Conservation (phyloP, 106 monocot species). For the Dendrobium catenatum region DNA sequence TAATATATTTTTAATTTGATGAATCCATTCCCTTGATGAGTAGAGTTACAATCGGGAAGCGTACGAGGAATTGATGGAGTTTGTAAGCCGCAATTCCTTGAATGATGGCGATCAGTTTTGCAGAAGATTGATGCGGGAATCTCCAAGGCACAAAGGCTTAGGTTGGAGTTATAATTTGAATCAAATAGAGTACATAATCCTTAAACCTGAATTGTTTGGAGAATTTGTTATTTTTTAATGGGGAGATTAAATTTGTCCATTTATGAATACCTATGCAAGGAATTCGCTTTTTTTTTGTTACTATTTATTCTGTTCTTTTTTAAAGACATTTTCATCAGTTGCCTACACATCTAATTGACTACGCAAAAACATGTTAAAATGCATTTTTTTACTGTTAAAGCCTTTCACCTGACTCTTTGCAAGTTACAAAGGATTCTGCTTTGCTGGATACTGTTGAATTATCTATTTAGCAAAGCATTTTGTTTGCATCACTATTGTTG, state of each 20-base stretch:
- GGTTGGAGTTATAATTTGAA: conserved; percentile 16
- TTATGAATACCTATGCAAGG: not conserved
- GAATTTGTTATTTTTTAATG: not conserved
- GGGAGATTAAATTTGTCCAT: not conserved
- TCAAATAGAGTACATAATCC: not conserved
- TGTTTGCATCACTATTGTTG: not conserved
- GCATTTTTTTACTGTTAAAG: too few relatives aligned
- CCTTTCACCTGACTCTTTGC: too few relatives aligned
- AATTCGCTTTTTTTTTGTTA: too few relatives aligned
- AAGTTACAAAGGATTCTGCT: too few relatives aligned
- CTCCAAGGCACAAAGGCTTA: conserved; percentile 44
- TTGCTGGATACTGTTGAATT: too few relatives aligned
- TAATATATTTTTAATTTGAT: not conserved
- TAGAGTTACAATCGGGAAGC: conserved; percentile 20
- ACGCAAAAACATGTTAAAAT: too few relatives aligned
- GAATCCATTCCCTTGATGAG: not conserved
- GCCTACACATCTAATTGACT: too few relatives aligned
- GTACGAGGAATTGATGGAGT: conserved; percentile 72
- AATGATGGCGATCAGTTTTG: conserved; percentile 74
- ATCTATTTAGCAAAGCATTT: not conserved
- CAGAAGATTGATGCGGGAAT: conserved; percentile 60
- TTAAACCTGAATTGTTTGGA: too few relatives aligned
- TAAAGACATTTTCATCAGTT: too few relatives aligned
- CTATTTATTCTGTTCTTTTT: too few relatives aligned
- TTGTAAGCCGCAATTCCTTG: conserved; percentile 41